Percentiles rank a stretch among this genome's conserved stretches.
Conservation (phyloP, 306 rosid species). For the Malus asiatica region DNA sequence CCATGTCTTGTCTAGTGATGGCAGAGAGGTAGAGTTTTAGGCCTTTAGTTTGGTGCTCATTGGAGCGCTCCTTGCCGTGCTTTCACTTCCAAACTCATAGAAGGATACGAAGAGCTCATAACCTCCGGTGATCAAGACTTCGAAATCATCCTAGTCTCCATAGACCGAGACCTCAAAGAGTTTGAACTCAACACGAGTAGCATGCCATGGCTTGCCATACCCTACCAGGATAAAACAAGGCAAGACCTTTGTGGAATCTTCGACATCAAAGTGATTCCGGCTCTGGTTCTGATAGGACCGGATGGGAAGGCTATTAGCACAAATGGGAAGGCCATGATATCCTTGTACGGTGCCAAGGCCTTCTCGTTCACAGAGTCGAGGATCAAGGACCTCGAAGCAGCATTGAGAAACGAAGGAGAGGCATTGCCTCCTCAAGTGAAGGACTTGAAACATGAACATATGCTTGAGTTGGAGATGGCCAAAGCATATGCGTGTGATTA, state of each 20-base stretch:
- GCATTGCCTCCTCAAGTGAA: constrained; percentile 62
- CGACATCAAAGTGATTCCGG: constrained; percentile 61
- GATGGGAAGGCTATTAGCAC: constrained; percentile 52
- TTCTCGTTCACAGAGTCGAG: constrained; percentile 73
- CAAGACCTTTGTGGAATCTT: constrained; percentile 74
- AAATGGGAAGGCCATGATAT: constrained; percentile 53
- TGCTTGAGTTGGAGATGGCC: constrained; percentile 73
- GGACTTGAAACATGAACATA: constrained; percentile 81
- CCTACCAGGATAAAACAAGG: constrained; percentile 61
- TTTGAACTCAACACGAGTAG: constrained; percentile 42
- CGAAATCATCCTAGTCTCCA: constrained; percentile 68
- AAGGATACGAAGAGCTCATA: constrained; percentile 52
- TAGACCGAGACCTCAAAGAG: constrained; percentile 63
- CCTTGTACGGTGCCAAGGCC: constrained; percentile 73
- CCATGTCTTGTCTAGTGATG: constrained; percentile 49
- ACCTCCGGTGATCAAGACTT: constrained; percentile 27
- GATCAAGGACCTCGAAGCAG: constrained; percentile 56
- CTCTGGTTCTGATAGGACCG: constrained; percentile 60
- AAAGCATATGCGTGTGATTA: constrained; percentile 81
- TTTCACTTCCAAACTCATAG: constrained; percentile 57
- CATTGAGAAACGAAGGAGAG: constrained; percentile 67
- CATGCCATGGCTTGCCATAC: constrained; percentile 87
- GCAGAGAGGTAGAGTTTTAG: constrained; percentile 55
- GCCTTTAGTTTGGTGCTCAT: constrained; percentile 70
- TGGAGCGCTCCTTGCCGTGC: constrained; percentile 87